Conservation (phyloP, 106 monocot species). For the Iris macrosiphon region DNA sequence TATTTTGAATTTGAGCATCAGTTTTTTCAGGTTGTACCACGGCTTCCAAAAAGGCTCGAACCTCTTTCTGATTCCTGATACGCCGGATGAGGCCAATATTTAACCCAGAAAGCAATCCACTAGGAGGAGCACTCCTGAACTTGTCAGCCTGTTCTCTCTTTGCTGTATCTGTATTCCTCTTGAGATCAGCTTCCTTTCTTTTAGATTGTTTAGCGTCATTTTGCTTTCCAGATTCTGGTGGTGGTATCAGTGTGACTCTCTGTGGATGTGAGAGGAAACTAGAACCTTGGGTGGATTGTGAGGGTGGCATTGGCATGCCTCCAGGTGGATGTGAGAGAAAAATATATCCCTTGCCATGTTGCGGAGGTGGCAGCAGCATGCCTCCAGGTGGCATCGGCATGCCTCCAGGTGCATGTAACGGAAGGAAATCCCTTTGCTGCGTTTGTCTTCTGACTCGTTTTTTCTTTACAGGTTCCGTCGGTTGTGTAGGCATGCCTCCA, state of each 20-base stretch:
- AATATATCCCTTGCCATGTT: slow-evolving; percentile 3
- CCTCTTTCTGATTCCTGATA: slow-evolving; percentile 7
- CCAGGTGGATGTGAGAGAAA: no score
- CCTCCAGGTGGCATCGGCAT: no score
- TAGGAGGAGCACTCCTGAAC: slow-evolving; percentile 4
- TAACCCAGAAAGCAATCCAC: slow-evolving; percentile 13
- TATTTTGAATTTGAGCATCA: background rate
- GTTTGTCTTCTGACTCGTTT: no score
- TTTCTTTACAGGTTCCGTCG: no score
- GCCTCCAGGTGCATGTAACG: no score
- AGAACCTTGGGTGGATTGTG: no score
- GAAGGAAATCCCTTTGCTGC: no score
- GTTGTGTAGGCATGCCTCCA: slow-evolving; percentile 10
- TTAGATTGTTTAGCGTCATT: no score
- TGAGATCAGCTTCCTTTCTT: background rate
- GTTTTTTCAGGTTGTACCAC: slow-evolving; percentile 1
- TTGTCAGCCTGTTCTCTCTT: background rate
- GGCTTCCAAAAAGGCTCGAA: slow-evolving; percentile 8
- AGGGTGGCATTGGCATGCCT: no score
- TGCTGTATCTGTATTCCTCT: slow-evolving; percentile 1
- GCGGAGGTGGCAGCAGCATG: slow-evolving; percentile 2
- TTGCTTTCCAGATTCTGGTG: no score
- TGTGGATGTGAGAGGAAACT: no score
- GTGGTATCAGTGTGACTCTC: no score
- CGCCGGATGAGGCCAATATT: slow-evolving; percentile 9